These are phyloP conservation scores for Amborella trichopoda DNA, from an alignment of 164 flowering plant species.

Conservation along the genomic window DNA sequence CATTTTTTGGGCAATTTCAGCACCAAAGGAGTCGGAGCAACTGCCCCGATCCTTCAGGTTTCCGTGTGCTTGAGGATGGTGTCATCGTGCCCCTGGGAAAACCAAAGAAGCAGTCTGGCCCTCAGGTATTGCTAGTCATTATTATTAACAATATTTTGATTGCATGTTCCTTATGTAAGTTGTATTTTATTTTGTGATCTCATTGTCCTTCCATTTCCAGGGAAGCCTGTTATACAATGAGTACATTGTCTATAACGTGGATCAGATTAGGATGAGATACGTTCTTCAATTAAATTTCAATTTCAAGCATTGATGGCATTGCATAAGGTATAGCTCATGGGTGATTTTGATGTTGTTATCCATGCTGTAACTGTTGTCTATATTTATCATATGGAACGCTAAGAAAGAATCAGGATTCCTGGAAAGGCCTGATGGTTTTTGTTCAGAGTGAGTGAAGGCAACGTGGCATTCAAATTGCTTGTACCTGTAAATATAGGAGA, in stretches of 20 bases:
- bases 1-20: slow-evolving; percentile 24
- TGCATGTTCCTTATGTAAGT: background rate
- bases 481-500: too few species aligned
- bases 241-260: slow-evolving; percentile 87
- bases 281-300: slow-evolving; percentile 71
- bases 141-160: background rate
- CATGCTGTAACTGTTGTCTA: too few species aligned
- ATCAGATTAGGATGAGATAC: slow-evolving; percentile 85
- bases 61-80: slow-evolving; percentile 51
- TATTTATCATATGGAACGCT: too few species aligned
- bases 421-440: too few species aligned
- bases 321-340: too few species aligned
- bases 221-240: slow-evolving; percentile 66
- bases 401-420: too few species aligned
- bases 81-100: slow-evolving; percentile 65
- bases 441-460: too few species aligned
- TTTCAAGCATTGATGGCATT: too few species aligned
- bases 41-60: slow-evolving; percentile 68
- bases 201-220: slow-evolving; percentile 30
- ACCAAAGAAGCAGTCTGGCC: slow-evolving; percentile 37
- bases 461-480: too few species aligned
- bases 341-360: too few species aligned
- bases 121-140: slow-evolving; percentile 23
- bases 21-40: slow-evolving; percentile 84
- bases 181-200: background rate